These are phyloP conservation scores for Neodidymelliopsis sp. DNA, from an alignment of 2,329 filamentous ascomycete genomes.

Conservation along the genomic window DNA sequence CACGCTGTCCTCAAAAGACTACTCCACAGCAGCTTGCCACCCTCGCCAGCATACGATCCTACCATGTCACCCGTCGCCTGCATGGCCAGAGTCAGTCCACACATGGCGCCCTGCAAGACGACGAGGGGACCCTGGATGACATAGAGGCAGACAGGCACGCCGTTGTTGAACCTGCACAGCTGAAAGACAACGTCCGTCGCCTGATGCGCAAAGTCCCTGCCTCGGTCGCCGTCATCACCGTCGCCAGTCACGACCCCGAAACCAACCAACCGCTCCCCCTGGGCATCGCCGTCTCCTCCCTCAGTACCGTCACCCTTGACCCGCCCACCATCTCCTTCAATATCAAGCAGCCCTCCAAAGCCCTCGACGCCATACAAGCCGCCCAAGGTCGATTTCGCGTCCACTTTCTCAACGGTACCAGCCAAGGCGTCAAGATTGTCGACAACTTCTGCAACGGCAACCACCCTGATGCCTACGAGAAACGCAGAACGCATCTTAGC, in stretches of 20 bases:
- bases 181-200: constrained; percentile 28
- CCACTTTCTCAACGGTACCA: constrained; percentile 55
- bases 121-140: background rate
- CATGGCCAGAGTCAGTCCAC: background rate
- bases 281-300: constrained; percentile 66
- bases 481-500: constrained; percentile 19
- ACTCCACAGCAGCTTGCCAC: background rate
- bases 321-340: constrained; percentile 71
- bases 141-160: background rate
- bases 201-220: constrained; percentile 64
- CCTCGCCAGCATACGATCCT: background rate
- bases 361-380: constrained; percentile 61
- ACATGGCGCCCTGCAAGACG: background rate
- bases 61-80: constrained; percentile 6
- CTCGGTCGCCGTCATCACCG: constrained; percentile 64
- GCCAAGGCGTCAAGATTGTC: constrained; percentile 38
- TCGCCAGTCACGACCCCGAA: constrained; percentile 26
- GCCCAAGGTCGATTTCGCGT: constrained; percentile 55
- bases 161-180: background rate
- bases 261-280: constrained; percentile 28
- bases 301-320: constrained; percentile 64
- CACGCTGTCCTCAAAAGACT: background rate
- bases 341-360: constrained; percentile 63
- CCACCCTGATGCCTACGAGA: constrained; percentile 28
- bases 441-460: constrained; percentile 43